Evolutionary conservation across 352 stramenopile genomes (phyloP).

Genomic region (Globisporangium heterothallicum): DNA sequence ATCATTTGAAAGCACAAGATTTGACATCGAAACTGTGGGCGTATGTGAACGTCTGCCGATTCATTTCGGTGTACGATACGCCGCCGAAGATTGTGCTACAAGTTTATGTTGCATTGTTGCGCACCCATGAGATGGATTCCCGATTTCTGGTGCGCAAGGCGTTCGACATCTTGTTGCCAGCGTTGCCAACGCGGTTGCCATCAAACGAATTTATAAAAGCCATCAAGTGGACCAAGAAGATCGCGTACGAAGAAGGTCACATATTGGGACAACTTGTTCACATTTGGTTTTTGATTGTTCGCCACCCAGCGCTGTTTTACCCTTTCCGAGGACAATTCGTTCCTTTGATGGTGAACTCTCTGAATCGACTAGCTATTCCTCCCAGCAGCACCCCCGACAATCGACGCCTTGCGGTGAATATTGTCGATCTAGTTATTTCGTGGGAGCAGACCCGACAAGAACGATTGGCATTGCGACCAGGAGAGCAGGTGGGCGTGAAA

Average conservation of each 20-base stretch:
- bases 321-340: slow-evolving; percentile 91
- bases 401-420: slow-evolving; percentile 87
- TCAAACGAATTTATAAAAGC: slow-evolving; percentile 93
- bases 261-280: slow-evolving; percentile 94
- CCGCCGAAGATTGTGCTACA: slow-evolving; percentile 96
- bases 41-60: slow-evolving; percentile 96
- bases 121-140: slow-evolving; percentile 92
- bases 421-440: slow-evolving; percentile 94
- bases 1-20: slow-evolving; percentile 94
- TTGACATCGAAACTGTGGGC: slow-evolving; percentile 95
- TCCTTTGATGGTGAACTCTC: slow-evolving; percentile 93
- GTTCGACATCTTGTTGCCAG: slow-evolving; percentile 94
- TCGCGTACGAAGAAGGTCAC: slow-evolving; percentile 97
- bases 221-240: slow-evolving; percentile 97
- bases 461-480: slow-evolving; percentile 28
- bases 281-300: slow-evolving; percentile 96
- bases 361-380: slow-evolving; percentile 94
- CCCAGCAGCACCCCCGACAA: slow-evolving; percentile 92
- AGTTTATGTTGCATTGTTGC: slow-evolving; percentile 93
- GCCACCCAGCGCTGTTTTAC: slow-evolving; percentile 92
- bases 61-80: slow-evolving; percentile 95
- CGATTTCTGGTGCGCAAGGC: slow-evolving; percentile 92
- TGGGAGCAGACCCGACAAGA: slow-evolving; percentile 91
- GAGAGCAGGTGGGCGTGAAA: not conserved
- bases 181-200: slow-evolving; percentile 84